Base-by-base conservation (phyloP, 2,329 filamentous ascomycete species). In the Aspergillus amoenus region DNA sequence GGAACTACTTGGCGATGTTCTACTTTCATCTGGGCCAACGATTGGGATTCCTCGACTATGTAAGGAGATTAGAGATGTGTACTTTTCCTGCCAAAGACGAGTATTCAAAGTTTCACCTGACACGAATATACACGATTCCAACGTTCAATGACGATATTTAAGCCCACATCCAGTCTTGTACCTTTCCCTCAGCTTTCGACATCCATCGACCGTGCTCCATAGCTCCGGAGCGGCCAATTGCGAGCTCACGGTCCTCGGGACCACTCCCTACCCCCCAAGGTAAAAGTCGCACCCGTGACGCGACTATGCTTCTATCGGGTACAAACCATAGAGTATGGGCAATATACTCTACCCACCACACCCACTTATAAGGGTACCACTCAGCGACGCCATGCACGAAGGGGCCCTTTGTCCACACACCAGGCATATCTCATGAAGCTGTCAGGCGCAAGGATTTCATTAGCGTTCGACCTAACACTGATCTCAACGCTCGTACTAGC, bases 1-100 rank as follows among this genome's bases (percentile, higher is more conserved):
- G 88, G 87, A 2, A 92, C 91, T 0, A 82, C 94, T 69, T 97
- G 93, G 91, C 85, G 91, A 43, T 97, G 93, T 73, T 80, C 83
- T 2, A 96, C 91, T 0, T 97, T 97, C 66, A 91, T 87, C 44
- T 88, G 85, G 85, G 81, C 78, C 44, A 86, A 81, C 65, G 84
- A 87, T 68, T 87, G 82, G 84, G 85, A 82, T 68, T 70, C 67
- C 6, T 60, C 49, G 21, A 40, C 49, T 8, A 56, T 51, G 43
- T 61, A 57, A 30, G 15, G 30, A 41, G 12, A 5, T 4, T 9
- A 40, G 3, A 21, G 21, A 21, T 32, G 39, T 41, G 13, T 18
- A 12, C n/a, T 52, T 43, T 15, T 48, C 15, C 15, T 13, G 12
- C 4, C 6, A n/a, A 30, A 34, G 18, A 12, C 11, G 39, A 11